Conservation (phyloP, 768 basidiomycete genomes). For the Gymnopilus dilepis region DNA sequence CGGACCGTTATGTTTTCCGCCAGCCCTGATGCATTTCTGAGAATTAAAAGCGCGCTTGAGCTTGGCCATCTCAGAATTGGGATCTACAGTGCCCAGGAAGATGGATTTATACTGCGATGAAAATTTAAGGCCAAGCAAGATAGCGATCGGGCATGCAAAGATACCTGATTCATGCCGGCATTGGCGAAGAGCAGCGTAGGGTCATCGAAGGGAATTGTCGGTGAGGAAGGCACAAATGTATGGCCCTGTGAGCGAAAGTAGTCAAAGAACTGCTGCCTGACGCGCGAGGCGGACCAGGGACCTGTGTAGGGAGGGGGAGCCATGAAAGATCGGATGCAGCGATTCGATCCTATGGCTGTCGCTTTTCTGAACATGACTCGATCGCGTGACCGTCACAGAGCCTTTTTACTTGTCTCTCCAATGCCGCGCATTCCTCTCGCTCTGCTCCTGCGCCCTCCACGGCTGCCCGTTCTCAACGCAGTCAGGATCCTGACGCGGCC, state of each 20-base stretch:
- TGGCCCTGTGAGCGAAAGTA: conserved; percentile 85
- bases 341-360: conserved; percentile 19
- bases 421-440: conserved; percentile 53
- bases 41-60: conserved; percentile 93
- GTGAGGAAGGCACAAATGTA: conserved; percentile 87
- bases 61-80: conserved; percentile 88
- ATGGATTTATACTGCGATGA: conserved; percentile 86
- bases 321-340: conserved; percentile 39
- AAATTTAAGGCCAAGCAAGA: conserved; percentile 12
- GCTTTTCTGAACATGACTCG: conserved; percentile 27
- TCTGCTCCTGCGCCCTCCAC: conserved; percentile 40
- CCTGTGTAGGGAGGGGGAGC: conserved; percentile 40
- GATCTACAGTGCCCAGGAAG: conserved; percentile 98
- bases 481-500: conserved; percentile 22
- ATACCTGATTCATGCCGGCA: conserved; percentile 94
- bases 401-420: conserved; percentile 15
- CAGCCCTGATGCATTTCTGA: conserved; percentile 98
- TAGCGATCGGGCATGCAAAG: neutral
- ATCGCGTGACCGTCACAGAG: conserved; percentile 26
- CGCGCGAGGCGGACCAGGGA: conserved; percentile 80
- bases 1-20: conserved; percentile 96
- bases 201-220: conserved; percentile 96
- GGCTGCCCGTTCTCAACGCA: conserved; percentile 29
- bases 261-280: conserved; percentile 90
- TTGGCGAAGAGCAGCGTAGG: conserved; percentile 98